These are phyloP conservation scores for Hansenula lynferdii DNA, from an alignment of 1,139 yeast genomes.

Conservation along the genomic window DNA sequence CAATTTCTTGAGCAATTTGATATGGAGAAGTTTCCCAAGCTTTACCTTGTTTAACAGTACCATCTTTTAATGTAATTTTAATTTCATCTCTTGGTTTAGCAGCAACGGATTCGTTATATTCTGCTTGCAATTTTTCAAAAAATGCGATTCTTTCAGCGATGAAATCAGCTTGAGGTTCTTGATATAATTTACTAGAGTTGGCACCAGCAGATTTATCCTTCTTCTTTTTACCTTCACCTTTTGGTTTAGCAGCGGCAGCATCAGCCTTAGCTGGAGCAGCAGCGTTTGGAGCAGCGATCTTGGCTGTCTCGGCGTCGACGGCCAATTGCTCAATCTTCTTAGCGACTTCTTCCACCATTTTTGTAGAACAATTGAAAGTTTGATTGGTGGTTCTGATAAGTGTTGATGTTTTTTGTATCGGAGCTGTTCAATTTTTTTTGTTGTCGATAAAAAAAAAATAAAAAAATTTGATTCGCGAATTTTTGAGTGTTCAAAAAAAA, in stretches of 20 bases:
- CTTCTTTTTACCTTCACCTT: conserved; percentile 19
- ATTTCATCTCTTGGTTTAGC: conserved; percentile 58
- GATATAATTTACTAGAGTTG: conserved; percentile 33
- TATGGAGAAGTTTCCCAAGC: conserved; percentile 91
- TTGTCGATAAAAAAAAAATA: not conserved
- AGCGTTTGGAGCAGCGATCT: conserved; percentile 4
- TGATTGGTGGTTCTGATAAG: not conserved
- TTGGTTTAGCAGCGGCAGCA: conserved; percentile 13
- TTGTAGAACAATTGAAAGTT: not conserved
- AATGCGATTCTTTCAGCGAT: conserved; percentile 73
- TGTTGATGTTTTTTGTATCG: not conserved
- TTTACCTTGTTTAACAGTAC: conserved; percentile 69
- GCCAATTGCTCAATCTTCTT: conserved; percentile 50
- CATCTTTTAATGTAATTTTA: conserved; percentile 82
- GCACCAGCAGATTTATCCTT: conserved; percentile 26
- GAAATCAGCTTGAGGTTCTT: conserved; percentile 79
- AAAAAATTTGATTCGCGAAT: too few relatives aligned
- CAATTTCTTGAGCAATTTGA: conserved; percentile 78
- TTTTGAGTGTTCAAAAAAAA: too few relatives aligned
- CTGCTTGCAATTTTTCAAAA: conserved; percentile 76
- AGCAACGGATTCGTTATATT: conserved; percentile 71
- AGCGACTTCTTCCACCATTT: conserved; percentile 39
- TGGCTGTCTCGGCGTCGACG: conserved; percentile 6
- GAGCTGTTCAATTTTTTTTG: not conserved
- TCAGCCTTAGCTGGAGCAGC: conserved; percentile 7